Evolutionary conservation across 768 basidiomycete species (phyloP).

Genomic region (Boletus bicolor): DNA sequence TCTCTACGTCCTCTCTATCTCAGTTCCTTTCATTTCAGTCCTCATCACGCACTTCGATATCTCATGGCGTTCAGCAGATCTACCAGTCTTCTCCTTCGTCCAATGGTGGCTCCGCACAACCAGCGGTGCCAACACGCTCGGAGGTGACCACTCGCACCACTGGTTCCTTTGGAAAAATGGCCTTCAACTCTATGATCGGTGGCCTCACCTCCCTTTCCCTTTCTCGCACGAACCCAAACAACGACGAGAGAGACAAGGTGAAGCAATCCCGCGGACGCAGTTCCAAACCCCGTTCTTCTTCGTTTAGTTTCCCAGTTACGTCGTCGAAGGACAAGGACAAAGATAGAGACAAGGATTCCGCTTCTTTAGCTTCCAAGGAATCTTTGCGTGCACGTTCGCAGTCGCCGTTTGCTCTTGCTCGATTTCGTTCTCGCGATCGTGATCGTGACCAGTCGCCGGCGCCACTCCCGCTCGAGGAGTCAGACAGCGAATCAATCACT

Average conservation of each 20-base stretch:
- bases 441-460: slow-evolving; percentile 55
- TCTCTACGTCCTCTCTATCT: slow-evolving; percentile 25
- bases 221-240: slow-evolving; percentile 47
- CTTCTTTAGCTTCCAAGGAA: slow-evolving; percentile 45
- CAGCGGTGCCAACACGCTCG: slow-evolving; percentile 24
- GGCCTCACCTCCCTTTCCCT: slow-evolving; percentile 64
- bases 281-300: slow-evolving; percentile 45
- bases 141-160: slow-evolving; percentile 36
- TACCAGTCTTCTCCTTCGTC: slow-evolving; percentile 4
- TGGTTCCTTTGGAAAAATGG: slow-evolving; percentile 59
- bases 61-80: slow-evolving; percentile 20
- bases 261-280: slow-evolving; percentile 53
- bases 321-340: slow-evolving; percentile 31
- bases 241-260: slow-evolving; percentile 40
- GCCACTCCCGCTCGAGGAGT: slow-evolving; percentile 54
- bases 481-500: slow-evolving; percentile 44
- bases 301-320: slow-evolving; percentile 39
- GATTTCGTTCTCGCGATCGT: slow-evolving; percentile 55
- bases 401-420: slow-evolving; percentile 76
- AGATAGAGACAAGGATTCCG: slow-evolving; percentile 27
- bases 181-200: slow-evolving; percentile 69
- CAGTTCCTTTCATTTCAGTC: slow-evolving; percentile 26
- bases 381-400: slow-evolving; percentile 65
- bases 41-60: slow-evolving; percentile 13
- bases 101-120: slow-evolving; percentile 9